Conservation (phyloP, 768 basidiomycete species). For the Podaxis rugospora region DNA sequence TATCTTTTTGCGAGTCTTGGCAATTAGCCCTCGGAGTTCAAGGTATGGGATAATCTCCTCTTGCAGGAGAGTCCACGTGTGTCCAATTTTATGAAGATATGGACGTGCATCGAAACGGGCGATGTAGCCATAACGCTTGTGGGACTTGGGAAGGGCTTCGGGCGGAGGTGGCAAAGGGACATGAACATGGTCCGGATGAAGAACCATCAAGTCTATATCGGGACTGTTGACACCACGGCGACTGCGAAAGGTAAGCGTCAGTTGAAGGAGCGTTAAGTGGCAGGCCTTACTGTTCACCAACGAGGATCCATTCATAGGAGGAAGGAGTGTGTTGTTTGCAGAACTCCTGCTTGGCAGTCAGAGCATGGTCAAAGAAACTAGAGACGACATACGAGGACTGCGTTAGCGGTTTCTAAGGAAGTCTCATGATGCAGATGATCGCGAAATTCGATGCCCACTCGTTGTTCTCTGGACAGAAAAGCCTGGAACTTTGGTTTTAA, state of each 20-base stretch:
- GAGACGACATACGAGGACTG: conserved; percentile 35
- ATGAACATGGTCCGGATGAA: conserved; percentile 41
- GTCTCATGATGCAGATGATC: background rate
- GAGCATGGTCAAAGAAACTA: background rate
- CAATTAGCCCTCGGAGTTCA: conserved; percentile 43
- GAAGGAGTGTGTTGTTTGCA: conserved; percentile 40
- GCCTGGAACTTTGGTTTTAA: background rate
- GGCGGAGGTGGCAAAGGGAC: conserved; percentile 32
- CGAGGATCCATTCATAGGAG: conserved; percentile 45
- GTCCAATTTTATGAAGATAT: conserved; percentile 8
- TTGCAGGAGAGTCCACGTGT: conserved; percentile 18
- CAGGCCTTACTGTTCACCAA: conserved; percentile 52
- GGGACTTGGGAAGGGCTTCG: conserved; percentile 10
- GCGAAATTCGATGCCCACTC: background rate
- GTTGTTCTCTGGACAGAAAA: background rate
- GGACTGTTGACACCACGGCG: conserved; percentile 38
- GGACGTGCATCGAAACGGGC: conserved; percentile 2
- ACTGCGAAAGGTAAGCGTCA: conserved; percentile 17
- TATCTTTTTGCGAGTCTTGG: conserved; percentile 26
- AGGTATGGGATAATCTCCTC: conserved; percentile 31
- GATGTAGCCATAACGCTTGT: background rate
- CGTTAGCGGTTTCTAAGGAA: conserved; percentile 38
- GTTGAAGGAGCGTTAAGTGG: background rate
- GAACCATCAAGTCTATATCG: conserved; percentile 38
- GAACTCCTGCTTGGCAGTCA: conserved; percentile 36